Conservation (phyloP, 2,329 filamentous ascomycete species). For the Pseudocercospora fijiensis region DNA sequence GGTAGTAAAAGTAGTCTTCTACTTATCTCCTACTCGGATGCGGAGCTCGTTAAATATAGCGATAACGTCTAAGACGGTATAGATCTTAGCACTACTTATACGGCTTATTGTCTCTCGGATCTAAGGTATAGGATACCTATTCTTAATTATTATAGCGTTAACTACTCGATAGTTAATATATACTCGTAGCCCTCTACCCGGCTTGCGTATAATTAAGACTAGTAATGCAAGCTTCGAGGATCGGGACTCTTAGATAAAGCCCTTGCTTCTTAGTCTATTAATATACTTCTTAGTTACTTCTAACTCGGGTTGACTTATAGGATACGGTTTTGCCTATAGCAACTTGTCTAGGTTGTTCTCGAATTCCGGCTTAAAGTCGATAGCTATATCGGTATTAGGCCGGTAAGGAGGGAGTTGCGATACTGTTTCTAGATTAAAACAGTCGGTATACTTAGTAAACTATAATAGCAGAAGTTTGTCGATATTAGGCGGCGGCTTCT, state of each 20-base stretch:
- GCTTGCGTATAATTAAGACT: background rate
- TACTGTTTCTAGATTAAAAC: background rate
- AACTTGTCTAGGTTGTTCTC: background rate
- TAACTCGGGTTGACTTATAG: background rate
- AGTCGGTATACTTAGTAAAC: background rate
- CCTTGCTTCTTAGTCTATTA: background rate
- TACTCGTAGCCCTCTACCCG: no score
- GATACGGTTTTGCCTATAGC: no score
- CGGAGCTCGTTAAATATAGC: background rate
- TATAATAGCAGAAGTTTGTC: background rate
- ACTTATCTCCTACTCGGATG: background rate
- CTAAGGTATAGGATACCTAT: background rate
- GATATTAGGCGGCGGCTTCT: background rate
- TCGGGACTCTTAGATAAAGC: background rate
- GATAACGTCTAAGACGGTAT: background rate
- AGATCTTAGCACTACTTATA: background rate
- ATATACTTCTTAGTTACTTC: background rate
- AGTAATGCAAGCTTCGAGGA: background rate
- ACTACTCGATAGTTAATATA: background rate
- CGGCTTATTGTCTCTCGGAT: background rate
- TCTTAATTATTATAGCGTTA: background rate
- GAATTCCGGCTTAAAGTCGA: background rate
- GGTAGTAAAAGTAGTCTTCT: background rate
- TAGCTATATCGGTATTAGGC: background rate
- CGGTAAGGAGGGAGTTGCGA: background rate